Conservation (phyloP, 2,329 filamentous ascomycete species). For the Acarospora socialis region DNA sequence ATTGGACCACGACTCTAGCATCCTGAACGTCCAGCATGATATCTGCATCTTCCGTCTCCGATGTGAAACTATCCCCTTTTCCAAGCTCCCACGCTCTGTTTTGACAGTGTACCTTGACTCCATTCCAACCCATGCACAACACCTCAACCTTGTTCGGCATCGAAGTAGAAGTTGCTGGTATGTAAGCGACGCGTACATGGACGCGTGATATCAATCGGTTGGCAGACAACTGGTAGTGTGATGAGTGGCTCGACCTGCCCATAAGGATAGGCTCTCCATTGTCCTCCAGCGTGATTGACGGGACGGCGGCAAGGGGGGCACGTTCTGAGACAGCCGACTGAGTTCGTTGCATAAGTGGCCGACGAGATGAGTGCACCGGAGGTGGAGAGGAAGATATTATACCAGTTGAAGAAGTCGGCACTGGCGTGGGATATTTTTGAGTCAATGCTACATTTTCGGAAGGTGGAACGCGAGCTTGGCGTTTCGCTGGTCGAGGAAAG, state of each 20-base stretch:
- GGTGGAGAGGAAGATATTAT: conserved; percentile 80
- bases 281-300: conserved; percentile 64
- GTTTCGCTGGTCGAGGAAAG: conserved; percentile 33
- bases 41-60: conserved; percentile 72
- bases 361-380: conserved; percentile 32
- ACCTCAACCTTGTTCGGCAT: conserved; percentile 72
- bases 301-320: conserved; percentile 67
- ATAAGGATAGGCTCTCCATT: conserved; percentile 73
- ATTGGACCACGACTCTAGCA: conserved; percentile 73
- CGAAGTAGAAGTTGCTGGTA: conserved; percentile 51
- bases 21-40: conserved; percentile 95
- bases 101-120: conserved; percentile 81
- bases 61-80: conserved; percentile 82
- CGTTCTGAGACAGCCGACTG: conserved; percentile 59
- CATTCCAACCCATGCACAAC: conserved; percentile 90
- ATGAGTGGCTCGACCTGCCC: conserved; percentile 88
- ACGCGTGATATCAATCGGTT: conserved; percentile 88
- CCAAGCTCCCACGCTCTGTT: conserved; percentile 71
- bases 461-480: conserved; percentile 30
- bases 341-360: conserved; percentile 43
- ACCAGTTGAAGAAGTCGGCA: conserved; percentile 86
- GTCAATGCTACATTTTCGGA: conserved; percentile 14
- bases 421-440: conserved; percentile 74
- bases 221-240: conserved; percentile 84
- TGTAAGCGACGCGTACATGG: conserved; percentile 77